phyloP scores from a whole-genome alignment of 345 rosid genomes.

The Capsella bursapastoris region DNA sequence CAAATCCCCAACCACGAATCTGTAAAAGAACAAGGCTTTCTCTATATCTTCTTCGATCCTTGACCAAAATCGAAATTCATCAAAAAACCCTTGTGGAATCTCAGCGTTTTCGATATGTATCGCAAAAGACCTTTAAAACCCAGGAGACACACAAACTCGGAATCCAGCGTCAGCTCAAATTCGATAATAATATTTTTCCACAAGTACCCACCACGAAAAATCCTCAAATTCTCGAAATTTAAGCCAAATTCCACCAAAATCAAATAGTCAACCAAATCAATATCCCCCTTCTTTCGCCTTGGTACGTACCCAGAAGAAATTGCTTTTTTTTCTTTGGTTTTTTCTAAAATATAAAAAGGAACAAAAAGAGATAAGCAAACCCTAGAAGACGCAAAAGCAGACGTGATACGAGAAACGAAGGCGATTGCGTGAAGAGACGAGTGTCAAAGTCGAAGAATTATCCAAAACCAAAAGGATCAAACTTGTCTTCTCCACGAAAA shows the following conservation, averaged over 20 bases:
- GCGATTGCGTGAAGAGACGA: slow-evolving; percentile 65
- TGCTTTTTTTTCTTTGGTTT: not conserved
- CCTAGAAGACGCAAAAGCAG: slow-evolving; percentile 46
- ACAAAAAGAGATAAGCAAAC: slow-evolving; percentile 18
- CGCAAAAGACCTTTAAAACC: not conserved
- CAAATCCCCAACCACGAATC: slow-evolving; percentile 11
- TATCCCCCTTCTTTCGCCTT: slow-evolving; percentile 30
- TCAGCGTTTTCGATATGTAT: slow-evolving; percentile 3
- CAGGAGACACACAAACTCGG: slow-evolving; percentile 24
- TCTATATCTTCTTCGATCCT: slow-evolving; percentile 24
- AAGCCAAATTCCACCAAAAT: slow-evolving; percentile 25
- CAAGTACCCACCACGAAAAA: slow-evolving; percentile 34
- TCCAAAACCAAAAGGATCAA: slow-evolving; percentile 33
- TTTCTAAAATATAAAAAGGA: not conserved
- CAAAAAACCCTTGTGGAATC: slow-evolving; percentile 37
- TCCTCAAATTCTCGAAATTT: slow-evolving; percentile 37
- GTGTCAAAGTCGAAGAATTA: slow-evolving; percentile 39
- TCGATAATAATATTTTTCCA: slow-evolving; percentile 21
- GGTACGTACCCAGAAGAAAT: slow-evolving; percentile 12
- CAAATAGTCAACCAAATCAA: slow-evolving; percentile 22
- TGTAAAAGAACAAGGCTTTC: slow-evolving; percentile 6
- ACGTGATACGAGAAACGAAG: slow-evolving; percentile 47
- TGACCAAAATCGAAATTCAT: slow-evolving; percentile 39
- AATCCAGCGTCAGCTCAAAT: slow-evolving; percentile 31
- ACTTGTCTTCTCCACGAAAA: slow-evolving; percentile 62